Evolutionary conservation across 192 early-diverging fungal genomes (phyloP).

Genomic region (Umbelopsis vinacea): DNA sequence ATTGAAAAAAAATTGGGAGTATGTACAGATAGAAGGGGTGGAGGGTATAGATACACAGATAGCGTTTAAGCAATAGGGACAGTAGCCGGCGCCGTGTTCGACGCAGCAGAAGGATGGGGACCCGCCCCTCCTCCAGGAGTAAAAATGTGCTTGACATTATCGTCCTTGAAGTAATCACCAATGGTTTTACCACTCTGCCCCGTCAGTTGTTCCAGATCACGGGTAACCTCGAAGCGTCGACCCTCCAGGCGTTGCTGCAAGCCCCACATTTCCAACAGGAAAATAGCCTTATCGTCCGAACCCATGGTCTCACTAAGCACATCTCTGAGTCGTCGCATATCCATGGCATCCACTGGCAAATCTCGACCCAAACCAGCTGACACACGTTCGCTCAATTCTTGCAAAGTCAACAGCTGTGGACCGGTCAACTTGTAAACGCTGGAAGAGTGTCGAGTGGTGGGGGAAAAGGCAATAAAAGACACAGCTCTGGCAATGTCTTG

Average conservation of each 20-base stretch:
- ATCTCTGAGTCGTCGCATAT: conserved; percentile 25
- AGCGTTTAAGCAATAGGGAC: not conserved
- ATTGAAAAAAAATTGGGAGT: not conserved
- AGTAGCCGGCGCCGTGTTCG: not conserved
- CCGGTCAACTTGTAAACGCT: conserved; percentile 39
- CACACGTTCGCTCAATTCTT: conserved; percentile 41
- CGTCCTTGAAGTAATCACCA: conserved; percentile 40
- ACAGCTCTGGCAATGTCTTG: conserved; percentile 42
- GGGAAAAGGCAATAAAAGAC: conserved; percentile 35
- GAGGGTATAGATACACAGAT: conserved; percentile 15
- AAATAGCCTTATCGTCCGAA: conserved; percentile 42
- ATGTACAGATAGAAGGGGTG: not conserved
- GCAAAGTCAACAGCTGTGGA: conserved; percentile 40
- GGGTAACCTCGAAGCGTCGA: conserved; percentile 44
- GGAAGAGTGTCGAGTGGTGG: conserved; percentile 27
- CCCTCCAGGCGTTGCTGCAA: conserved; percentile 35
- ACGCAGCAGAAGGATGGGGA: not conserved
- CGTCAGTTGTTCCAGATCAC: conserved; percentile 43
- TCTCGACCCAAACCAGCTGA: conserved; percentile 35
- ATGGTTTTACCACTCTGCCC: conserved; percentile 45
- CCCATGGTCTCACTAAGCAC: conserved; percentile 33
- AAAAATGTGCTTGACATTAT: conserved; percentile 25
- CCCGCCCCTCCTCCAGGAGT: conserved; percentile 21
- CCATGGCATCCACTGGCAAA: conserved; percentile 33
- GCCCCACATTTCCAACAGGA: conserved; percentile 47